These are phyloP conservation scores for Leccinum incarnatum DNA, from an alignment of 768 basidiomycete species.

Conservation along the genomic window DNA sequence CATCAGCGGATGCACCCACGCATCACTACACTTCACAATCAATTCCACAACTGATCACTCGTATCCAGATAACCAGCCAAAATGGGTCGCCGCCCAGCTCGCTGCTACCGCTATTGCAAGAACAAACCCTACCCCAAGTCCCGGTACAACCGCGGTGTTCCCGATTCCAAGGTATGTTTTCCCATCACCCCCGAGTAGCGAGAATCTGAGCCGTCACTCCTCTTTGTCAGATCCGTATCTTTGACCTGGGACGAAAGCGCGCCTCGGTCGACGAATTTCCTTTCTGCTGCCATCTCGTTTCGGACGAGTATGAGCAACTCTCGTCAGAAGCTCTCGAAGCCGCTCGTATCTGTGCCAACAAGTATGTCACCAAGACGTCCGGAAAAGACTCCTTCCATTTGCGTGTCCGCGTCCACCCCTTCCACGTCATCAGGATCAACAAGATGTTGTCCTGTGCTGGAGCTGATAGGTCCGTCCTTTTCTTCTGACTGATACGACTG, in stretches of 20 bases:
- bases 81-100: conserved; percentile 98
- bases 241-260: conserved; percentile 93
- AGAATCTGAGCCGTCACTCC: background rate
- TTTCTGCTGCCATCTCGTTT: conserved; percentile 94
- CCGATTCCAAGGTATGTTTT: conserved; percentile 75
- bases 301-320: conserved; percentile 97
- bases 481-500: background rate
- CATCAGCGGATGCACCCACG: background rate
- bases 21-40: background rate
- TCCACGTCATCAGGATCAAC: conserved; percentile 99
- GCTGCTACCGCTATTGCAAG: conserved; percentile 99
- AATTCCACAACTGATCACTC: conserved; percentile 5
- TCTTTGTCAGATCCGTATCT: conserved; percentile 82
- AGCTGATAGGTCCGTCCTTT: conserved; percentile 76
- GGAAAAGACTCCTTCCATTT: conserved; percentile 99
- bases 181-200: background rate
- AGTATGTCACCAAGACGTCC: conserved; percentile 96
- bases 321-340: conserved; percentile 96
- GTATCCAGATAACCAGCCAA: conserved; percentile 13
- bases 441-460: conserved; percentile 99
- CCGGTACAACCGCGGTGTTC: conserved; percentile 97
- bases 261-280: conserved; percentile 98
- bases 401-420: conserved; percentile 95
- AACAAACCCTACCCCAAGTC: conserved; percentile 98
- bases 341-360: conserved; percentile 99